Evolutionary conservation across 345 rosid genomes (phyloP), one percentile per base, ranked within the genome.

Genomic region (Mallotus nudiflorus): DNA sequence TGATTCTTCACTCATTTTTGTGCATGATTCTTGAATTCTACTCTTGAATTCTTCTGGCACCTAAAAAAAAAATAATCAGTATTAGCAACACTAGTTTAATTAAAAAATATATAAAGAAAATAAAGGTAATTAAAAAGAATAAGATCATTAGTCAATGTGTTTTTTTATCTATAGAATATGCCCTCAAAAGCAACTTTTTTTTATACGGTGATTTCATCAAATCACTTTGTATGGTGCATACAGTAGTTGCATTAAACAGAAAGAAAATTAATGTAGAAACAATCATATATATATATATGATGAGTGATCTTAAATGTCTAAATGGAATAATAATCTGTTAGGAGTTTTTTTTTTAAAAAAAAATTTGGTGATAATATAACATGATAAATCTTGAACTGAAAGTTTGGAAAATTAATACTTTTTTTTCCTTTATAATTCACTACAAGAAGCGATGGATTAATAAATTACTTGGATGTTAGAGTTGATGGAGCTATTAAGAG

Each of bases 401-500:
- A 54, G 16, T 25, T 55, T 55, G n/a, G 60, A 28, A 52, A 2
- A 8, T 42, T 12, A 9, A 42, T n/a, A 4, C 6, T 39, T 39
- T 39, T 12, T 42, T 12, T 42, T 8, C 46, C 1, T 42, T 42
- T 42, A 42, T 39, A 8, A 8, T 42, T 42, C 4, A 3, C 4
- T 42, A 9, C 14, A 4, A 42, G 11, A 8, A 22, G 11, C 20
- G 7, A n/a, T 52, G n/a, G n/a, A n/a, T 20, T 5, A 52, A 52
- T 52, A 20, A n/a, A 52, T 59, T 76, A 76, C 80, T 31, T 71
- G 75, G 71, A 53, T n/a, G 16, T 67, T 59, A 39, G 80, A 60
- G 69, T 76, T 52, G 27, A 76, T 66, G 71, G 46, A 76, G 42
- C 65, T 56, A 67, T 71, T 71, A 46, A 76, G 80, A 66, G 72